phyloP scores from a whole-genome alignment of 208 protist species.

The Leishmania martiniquensis region DNA sequence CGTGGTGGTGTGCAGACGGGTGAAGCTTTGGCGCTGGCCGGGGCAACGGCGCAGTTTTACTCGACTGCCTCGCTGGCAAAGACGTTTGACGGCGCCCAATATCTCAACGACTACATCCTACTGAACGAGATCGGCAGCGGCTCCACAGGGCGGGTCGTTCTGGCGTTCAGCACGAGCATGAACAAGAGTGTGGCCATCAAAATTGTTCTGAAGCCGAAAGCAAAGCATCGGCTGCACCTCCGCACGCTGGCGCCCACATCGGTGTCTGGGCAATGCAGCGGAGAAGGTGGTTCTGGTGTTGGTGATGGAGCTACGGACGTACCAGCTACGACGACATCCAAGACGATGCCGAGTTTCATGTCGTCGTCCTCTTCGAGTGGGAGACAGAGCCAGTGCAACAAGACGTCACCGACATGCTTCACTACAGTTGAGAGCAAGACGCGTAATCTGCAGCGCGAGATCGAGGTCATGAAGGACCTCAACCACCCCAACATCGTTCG shows the following conservation, averaged over 20 bases:
- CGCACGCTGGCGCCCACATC: constrained; percentile 1
- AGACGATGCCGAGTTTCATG: neutral
- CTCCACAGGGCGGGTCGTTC: constrained; percentile 65
- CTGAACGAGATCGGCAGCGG: constrained; percentile 76
- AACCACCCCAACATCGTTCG: constrained; percentile 95
- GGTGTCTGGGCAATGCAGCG: neutral
- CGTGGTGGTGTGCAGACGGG: neutral
- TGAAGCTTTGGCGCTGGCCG: neutral
- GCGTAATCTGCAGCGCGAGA: constrained; percentile 77
- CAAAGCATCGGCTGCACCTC: constrained; percentile 16
- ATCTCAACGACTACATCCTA: constrained; percentile 81
- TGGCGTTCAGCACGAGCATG: constrained; percentile 53
- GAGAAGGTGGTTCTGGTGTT: neutral
- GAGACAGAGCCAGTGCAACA: neutral
- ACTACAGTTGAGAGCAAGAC: constrained; percentile 38
- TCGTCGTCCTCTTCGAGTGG: neutral
- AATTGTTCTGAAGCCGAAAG: constrained; percentile 65
- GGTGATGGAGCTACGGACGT: neutral
- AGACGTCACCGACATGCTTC: constrained; percentile 8
- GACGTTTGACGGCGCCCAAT: constrained; percentile 34
- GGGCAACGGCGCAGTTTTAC: constrained; percentile 26
- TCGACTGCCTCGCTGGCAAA: constrained; percentile 27
- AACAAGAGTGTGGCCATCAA: constrained; percentile 76
- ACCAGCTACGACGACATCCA: neutral
- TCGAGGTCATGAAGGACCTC: constrained; percentile 96